Conservation (phyloP, 495 filamentous ascomycete species). For the Pseudoneurospora amorphoporcata region DNA sequence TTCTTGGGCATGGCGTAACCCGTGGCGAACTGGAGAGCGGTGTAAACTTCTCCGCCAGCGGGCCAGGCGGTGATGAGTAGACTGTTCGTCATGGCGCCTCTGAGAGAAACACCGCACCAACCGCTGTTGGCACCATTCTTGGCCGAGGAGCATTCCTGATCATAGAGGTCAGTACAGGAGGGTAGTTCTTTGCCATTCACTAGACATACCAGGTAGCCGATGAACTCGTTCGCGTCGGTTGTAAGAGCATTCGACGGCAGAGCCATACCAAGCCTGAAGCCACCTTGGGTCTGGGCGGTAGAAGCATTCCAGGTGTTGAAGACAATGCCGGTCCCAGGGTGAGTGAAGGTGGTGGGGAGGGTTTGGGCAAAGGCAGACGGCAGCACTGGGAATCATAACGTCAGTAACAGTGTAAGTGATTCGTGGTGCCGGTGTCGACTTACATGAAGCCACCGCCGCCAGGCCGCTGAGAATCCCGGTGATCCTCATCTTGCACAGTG, state of each 20-base stretch:
- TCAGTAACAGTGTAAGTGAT: background rate
- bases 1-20: slow-evolving; percentile 47
- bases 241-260: slow-evolving; percentile 42
- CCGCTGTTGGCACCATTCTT: slow-evolving; percentile 24
- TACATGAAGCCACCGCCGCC: slow-evolving; percentile 18
- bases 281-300: slow-evolving; percentile 21
- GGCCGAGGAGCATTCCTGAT: slow-evolving; percentile 19
- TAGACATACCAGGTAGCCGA: slow-evolving; percentile 42
- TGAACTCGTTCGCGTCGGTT: slow-evolving; percentile 45
- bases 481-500: slow-evolving; percentile 16
- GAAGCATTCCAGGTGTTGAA: slow-evolving; percentile 33
- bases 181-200: background rate
- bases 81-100: slow-evolving; percentile 46
- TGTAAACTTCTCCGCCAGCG: slow-evolving; percentile 37
- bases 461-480: slow-evolving; percentile 17
- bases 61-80: slow-evolving; percentile 50
- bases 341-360: slow-evolving; percentile 25
- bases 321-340: slow-evolving; percentile 33
- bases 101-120: slow-evolving; percentile 49
- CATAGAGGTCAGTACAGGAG: slow-evolving; percentile 4
- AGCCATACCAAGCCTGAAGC: slow-evolving; percentile 45
- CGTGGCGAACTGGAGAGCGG: slow-evolving; percentile 44
- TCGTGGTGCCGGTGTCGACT: slow-evolving; percentile 2
- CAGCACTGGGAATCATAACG: slow-evolving; percentile 9
- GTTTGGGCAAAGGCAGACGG: slow-evolving; percentile 19